Evolutionary conservation across 768 basidiomycete species (phyloP).

Genomic region (Russula griseocarnosa): DNA sequence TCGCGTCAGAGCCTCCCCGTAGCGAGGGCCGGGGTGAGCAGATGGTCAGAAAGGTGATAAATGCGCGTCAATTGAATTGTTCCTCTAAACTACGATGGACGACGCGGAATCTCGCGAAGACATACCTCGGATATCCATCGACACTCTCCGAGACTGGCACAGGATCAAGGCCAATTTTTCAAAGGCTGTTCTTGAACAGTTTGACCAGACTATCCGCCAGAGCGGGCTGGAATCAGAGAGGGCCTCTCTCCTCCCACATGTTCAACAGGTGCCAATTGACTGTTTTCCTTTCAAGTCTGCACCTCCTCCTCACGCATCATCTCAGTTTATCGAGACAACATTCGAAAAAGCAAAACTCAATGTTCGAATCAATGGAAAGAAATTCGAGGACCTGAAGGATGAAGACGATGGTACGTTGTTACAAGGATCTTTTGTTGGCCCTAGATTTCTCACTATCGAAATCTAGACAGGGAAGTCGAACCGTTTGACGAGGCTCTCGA

Average conservation of each 20-base stretch:
- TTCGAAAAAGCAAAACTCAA: conserved; percentile 27
- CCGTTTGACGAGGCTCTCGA: conserved; percentile 86
- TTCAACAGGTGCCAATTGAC: conserved; percentile 16
- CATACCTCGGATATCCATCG: conserved; percentile 25
- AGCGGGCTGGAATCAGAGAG: conserved; percentile 14
- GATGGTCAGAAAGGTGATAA: too few species aligned
- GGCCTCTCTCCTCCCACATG: conserved; percentile 11
- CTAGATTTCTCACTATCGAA: not conserved
- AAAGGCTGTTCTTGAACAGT: conserved; percentile 15
- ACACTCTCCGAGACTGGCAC: conserved; percentile 26
- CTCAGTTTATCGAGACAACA: conserved; percentile 25
- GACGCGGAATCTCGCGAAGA: conserved; percentile 20
- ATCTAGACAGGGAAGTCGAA: conserved; percentile 48
- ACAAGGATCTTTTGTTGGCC: not conserved
- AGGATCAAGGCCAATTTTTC: conserved; percentile 24
- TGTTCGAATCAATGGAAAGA: conserved; percentile 28
- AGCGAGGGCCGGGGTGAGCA: too few species aligned
- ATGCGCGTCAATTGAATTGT: too few species aligned
- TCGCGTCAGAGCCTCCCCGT: too few species aligned
- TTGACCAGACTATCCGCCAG: conserved; percentile 18
- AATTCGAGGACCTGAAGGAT: conserved; percentile 24
- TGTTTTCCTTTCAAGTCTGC: not conserved
- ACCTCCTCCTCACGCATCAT: not conserved
- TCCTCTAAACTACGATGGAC: conserved; percentile 15
- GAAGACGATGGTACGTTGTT: conserved; percentile 15